Base-by-base conservation (phyloP, 352 stramenopile genomes). In the Peronospora farinosa region DNA sequence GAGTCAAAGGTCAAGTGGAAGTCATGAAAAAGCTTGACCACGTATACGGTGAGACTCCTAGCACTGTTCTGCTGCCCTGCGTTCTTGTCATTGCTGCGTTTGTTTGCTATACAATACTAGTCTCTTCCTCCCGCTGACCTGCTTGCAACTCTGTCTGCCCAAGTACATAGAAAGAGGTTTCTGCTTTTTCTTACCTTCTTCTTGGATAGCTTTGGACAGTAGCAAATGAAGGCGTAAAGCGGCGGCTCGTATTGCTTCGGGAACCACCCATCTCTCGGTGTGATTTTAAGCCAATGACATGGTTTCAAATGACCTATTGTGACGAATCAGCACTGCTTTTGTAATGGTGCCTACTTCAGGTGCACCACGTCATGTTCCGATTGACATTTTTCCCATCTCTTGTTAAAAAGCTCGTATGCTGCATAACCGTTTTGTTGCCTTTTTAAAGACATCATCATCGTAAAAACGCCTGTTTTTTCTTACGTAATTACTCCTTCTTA, bases 121-220 rank as follows among this genome's bases (percentile, higher is more conserved):
- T 45, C 38, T 28, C 12, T n/a, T 50, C 17, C 49, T 37, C 13
- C 2, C 31, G 12, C 12, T 16, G 12, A 37, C 31, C 31, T 37
- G 31, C 32, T 32, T 46, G 32, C 33, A 33, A 17, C 4, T n/a
- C 33, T 51, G 41, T 25, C 13, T 43, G 4, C 11, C 8, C 5
- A 21, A 21, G 23, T 27, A 27, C 3, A 27, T 5, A 27, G 1
- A 5, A 0, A 27, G 6, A 27, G 5, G 23, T 7, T 27, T 2
- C 1, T 27, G 23, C 23, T 27, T 27, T 27, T 27, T 27, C 73
- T 75, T 77, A 80, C 72, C 71, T 78, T 88, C 68, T 86, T 87
- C 76, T 74, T 77, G 72, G 69, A 86, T 88, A 85, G 78, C 78
- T 88, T 88, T 86, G 78, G 78, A 88, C 78, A 86, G 78, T 85